Percentiles rank a stretch among this genome's conserved stretches.
phyloP scores from a whole-genome alignment of 495 filamentous ascomycete species.

The Ramalina intermedia region DNA sequence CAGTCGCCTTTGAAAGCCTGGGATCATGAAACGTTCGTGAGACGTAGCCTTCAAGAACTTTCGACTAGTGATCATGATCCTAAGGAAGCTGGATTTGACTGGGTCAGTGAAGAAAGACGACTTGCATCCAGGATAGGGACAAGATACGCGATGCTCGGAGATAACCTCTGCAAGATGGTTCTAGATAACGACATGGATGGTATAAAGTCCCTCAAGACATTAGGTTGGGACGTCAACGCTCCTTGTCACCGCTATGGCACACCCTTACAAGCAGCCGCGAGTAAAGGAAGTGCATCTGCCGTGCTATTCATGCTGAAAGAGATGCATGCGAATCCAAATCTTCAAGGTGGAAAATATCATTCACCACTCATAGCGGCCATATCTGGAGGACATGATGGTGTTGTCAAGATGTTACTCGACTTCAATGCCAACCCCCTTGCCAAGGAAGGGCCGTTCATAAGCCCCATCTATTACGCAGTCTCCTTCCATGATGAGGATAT shows the following conservation, averaged over 20 bases:
- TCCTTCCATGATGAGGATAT: constrained; percentile 5
- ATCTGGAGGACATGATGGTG: not conserved
- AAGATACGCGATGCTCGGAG: not conserved
- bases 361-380: constrained; percentile 1
- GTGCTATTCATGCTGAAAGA: not conserved
- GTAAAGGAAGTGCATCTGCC: not conserved
- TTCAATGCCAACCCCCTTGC: not conserved
- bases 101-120: constrained; percentile 1
- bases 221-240: not conserved
- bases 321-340: not conserved
- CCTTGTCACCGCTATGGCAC: constrained; percentile 1
- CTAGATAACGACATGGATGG: not conserved
- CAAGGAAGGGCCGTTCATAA: not conserved
- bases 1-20: not conserved
- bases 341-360: constrained; percentile 5
- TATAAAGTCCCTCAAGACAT: not conserved
- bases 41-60: not conserved
- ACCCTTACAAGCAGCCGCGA: not conserved
- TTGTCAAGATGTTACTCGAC: not conserved
- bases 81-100: not conserved
- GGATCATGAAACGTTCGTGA: constrained; percentile 1
- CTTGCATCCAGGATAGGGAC: constrained; percentile 1
- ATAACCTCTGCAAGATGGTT: not conserved
- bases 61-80: not conserved
- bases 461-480: constrained; percentile 7